Percentiles rank a stretch among this genome's conserved stretches.
Evolutionary conservation across 139 green algal species (phyloP).

Genomic region (Chlamydomonas sphaeroides): DNA sequence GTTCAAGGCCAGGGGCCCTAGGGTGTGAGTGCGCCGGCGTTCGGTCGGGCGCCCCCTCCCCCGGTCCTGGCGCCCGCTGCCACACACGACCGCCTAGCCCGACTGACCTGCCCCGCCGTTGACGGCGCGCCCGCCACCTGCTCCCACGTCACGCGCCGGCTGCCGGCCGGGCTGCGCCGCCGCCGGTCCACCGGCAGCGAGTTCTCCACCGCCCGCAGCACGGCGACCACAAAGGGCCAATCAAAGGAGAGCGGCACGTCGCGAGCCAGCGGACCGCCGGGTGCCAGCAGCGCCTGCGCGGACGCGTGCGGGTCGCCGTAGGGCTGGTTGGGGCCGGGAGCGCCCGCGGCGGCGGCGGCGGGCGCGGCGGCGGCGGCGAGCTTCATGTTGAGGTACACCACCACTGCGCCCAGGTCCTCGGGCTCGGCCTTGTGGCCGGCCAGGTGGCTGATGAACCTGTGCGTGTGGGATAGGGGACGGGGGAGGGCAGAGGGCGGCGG

Average conservation of each 20-base stretch:
- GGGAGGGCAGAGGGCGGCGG: no score
- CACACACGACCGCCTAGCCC: no score
- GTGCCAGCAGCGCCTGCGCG: slow-evolving; percentile 3
- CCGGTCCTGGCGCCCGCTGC: no score
- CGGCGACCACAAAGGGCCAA: slow-evolving; percentile 26
- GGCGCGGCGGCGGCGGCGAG: neutral
- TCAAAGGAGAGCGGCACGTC: slow-evolving; percentile 7
- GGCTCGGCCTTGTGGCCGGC: neutral
- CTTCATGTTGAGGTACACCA: slow-evolving; percentile 33
- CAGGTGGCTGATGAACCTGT: slow-evolving; percentile 32
- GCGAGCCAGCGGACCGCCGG: no score
- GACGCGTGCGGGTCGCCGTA: slow-evolving; percentile 26
- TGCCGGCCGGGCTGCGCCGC: neutral
- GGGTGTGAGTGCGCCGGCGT: no score
- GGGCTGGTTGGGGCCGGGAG: slow-evolving; percentile 21
- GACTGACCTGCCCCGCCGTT: no score
- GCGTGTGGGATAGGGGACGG: no score
- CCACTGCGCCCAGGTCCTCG: slow-evolving; percentile 15
- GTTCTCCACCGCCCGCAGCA: slow-evolving; percentile 21
- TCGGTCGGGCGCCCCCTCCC: no score
- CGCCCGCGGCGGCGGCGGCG: neutral
- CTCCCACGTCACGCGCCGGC: no score
- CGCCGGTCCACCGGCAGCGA: slow-evolving; percentile 18
- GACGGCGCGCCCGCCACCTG: no score
- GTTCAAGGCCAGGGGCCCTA: no score